A percentile compares a stretch with the other conserved stretches of the same genome.
These are phyloP conservation scores for Penicillium coffeae DNA, from an alignment of 495 filamentous ascomycete genomes.

Conservation along the genomic window DNA sequence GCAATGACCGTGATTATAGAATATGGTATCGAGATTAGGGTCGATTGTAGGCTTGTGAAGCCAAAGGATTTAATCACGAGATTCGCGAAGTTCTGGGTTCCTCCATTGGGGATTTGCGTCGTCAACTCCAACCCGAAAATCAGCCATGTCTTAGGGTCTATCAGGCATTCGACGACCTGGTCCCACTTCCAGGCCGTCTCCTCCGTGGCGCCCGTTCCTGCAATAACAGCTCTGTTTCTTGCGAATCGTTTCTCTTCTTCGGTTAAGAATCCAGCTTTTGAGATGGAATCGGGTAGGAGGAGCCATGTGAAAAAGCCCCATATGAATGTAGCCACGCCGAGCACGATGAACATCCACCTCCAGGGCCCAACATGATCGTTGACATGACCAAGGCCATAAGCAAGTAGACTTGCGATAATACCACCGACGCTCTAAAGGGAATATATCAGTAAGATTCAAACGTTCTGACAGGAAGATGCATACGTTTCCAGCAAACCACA, in stretches of 20 bases:
- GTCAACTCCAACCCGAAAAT: slow-evolving; percentile 57
- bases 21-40: slow-evolving; percentile 40
- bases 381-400: slow-evolving; percentile 55
- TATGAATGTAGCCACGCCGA: slow-evolving; percentile 51
- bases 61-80: slow-evolving; percentile 44
- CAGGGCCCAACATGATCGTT: slow-evolving; percentile 45
- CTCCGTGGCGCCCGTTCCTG: slow-evolving; percentile 45
- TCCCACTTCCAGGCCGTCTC: slow-evolving; percentile 53
- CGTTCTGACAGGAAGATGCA: not conserved
- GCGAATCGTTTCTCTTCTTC: slow-evolving; percentile 53
- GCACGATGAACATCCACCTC: slow-evolving; percentile 50
- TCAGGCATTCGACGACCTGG: slow-evolving; percentile 49
- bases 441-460: not conserved
- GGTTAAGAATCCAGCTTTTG: slow-evolving; percentile 54
- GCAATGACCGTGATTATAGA: slow-evolving; percentile 37
- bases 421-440: slow-evolving; percentile 47
- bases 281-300: slow-evolving; percentile 58
- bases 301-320: slow-evolving; percentile 52
- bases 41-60: slow-evolving; percentile 38
- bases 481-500: slow-evolving; percentile 57
- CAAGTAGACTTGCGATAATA: slow-evolving; percentile 52
- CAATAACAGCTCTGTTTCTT: slow-evolving; percentile 42
- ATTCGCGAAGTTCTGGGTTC: slow-evolving; percentile 44
- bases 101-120: slow-evolving; percentile 42
- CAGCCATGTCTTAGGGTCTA: slow-evolving; percentile 58